Base-by-base conservation (phyloP, 2,329 filamentous ascomycete species). In the Ceratocystiopsis brevicomis region DNA sequence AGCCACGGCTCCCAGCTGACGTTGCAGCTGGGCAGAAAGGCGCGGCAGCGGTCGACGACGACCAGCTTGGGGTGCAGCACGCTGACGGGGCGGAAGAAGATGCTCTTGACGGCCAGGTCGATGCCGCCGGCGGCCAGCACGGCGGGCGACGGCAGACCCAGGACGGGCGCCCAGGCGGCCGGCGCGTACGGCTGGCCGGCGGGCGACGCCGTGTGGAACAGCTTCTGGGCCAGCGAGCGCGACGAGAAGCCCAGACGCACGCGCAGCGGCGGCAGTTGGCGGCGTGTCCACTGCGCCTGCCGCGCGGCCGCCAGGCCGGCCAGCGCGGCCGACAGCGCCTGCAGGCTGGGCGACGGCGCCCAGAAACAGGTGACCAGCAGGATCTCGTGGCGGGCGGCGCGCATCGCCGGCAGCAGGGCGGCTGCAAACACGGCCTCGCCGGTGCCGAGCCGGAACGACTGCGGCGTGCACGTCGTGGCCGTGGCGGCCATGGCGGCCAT, bases 31-130 rank as follows among this genome's bases (percentile, higher is more conserved):
- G 83, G 83, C 11, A 90, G 58, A 52, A 79, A 78, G 0, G 79
- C 79, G 3, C 61, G 66, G 32, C 63, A 57, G 1, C 78, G 68
- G 55, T 92, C 84, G 1, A 88, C 58, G 14, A 90, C 66, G 35
- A 88, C 66, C 51, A 83, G 88, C 53, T 92, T 92, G 0, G 83
- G 79, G 54, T 92, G 84, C 75, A 90, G 81, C n/a, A 92, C 78
- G 53, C 81, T 84, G 47, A 90, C 76, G 0, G 84, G 84, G 3
- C 77, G 64, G 48, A 88, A 75, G 58, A 92, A 92, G 9, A 88
- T 64, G 48, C 76, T 84, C 62, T 85, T 87, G 44, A 86, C 72
- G 0, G 68, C 63, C 33, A 92, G 54, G 42, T 86, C 71, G 16
- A 92, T 68, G 3, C 73, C 73, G 0, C 61, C 65, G 4, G 73